Evolutionary conservation across 2,329 filamentous ascomycete species (phyloP).

Genomic region (Cladosporium sphaerospermum): DNA sequence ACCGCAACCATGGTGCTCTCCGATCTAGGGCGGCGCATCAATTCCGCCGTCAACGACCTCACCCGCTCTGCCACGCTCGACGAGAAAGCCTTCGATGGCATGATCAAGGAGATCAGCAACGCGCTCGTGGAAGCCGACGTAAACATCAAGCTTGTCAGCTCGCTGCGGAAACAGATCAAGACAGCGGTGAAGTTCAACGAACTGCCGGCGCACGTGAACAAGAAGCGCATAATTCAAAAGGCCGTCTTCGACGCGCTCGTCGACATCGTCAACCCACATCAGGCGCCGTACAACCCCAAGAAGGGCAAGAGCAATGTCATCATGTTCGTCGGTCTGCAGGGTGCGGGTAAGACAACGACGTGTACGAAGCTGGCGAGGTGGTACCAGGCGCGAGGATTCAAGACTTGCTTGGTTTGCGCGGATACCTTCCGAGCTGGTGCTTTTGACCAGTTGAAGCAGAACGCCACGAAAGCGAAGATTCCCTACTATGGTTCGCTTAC

Average conservation of each 20-base stretch:
- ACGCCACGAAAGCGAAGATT: slow-evolving; percentile 97
- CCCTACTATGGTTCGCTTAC: slow-evolving; percentile 97
- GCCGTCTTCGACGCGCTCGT: slow-evolving; percentile 96
- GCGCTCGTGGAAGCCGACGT: slow-evolving; percentile 96
- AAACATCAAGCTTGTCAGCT: slow-evolving; percentile 87
- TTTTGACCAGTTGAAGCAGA: slow-evolving; percentile 98
- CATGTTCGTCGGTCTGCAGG: slow-evolving; percentile 98
- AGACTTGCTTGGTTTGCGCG: slow-evolving; percentile 87
- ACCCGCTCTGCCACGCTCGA: slow-evolving; percentile 89
- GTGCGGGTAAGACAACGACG: slow-evolving; percentile 95
- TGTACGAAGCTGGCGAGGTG: slow-evolving; percentile 95
- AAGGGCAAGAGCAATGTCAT: slow-evolving; percentile 96
- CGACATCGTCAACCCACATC: slow-evolving; percentile 89
- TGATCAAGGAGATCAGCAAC: slow-evolving; percentile 97
- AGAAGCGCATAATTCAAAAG: slow-evolving; percentile 97
- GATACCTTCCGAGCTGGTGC: slow-evolving; percentile 98
- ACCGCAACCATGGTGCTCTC: slow-evolving; percentile 78
- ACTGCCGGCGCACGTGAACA: slow-evolving; percentile 84
- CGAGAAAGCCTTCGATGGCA: slow-evolving; percentile 96
- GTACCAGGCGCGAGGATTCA: slow-evolving; percentile 91
- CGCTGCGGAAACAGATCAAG: slow-evolving; percentile 89
- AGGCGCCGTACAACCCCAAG: slow-evolving; percentile 92
- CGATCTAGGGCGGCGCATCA: slow-evolving; percentile 97
- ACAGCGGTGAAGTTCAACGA: slow-evolving; percentile 90
- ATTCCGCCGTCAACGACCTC: slow-evolving; percentile 88